Base-by-base conservation (phyloP, 1,139 yeast genomes). In the Torulaspora globosa region DNA sequence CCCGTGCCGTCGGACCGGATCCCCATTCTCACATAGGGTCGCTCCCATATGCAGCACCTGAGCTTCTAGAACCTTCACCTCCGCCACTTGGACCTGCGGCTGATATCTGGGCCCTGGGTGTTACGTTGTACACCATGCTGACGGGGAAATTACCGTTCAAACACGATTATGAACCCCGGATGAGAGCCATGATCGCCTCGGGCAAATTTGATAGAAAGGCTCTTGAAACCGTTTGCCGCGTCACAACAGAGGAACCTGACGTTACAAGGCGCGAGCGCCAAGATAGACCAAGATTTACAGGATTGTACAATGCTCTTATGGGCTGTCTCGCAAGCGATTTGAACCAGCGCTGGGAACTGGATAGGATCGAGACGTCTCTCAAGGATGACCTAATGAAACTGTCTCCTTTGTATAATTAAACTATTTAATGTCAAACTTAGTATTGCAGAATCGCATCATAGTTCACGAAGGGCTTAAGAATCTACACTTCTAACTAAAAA, bases 101-200 rank as follows among this genome's bases (percentile, higher is more conserved):
- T 2, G 97, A 90, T 65, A 76, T 86, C 9, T 90, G 97, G 97
- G 95, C 97, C 0, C 72, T 85, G 43, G 97, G 97, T 1, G 87
- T 89, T 0, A 70, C 85, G 50, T 57, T 84, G 9, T 88, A 79
- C 62, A 80, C 95, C 1, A 76, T 88, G 78, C 69, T 83, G 38
- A 76, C 80, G 36, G 92, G 95, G 0, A 78, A 73, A 54, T 68
- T 89, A 44, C 97, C 97, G 1, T 90, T 89, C 69, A 82, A 80
- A 51, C 96, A 88, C 63, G 78, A 78, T 15, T 84, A 82, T 60
- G 89, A 86, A 57, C 95, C 96, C 4, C 70, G 89, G 53, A 70
- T 89, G 50, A 73, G 89, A 36, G 79, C 85, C 15, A 76, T 81
- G 71, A 89, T 90, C 41, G 67, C 81, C 26, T 78, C 83, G 2